A percentile compares a stretch with the other conserved stretches of the same genome.
Evolutionary conservation across 768 basidiomycete genomes (phyloP).

Genomic region (Phlegmacium glaucopus): DNA sequence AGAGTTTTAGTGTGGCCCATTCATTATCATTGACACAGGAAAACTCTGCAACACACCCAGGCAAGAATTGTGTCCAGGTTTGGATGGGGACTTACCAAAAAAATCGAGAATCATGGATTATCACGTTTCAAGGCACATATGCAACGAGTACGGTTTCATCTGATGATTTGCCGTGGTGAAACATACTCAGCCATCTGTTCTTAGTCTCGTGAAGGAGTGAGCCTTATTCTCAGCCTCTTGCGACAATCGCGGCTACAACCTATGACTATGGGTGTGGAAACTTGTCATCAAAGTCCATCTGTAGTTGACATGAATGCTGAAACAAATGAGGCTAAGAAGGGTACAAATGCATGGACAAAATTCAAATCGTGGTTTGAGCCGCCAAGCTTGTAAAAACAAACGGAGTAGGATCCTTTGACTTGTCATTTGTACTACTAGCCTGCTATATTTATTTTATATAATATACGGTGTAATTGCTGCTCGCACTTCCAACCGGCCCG

Average conservation of each 20-base stretch:
- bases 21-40: constrained; percentile 35
- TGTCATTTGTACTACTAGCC: too few species aligned
- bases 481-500: neutral
- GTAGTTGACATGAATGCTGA: constrained; percentile 13
- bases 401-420: too few species aligned
- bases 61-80: constrained; percentile 85
- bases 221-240: constrained; percentile 72
- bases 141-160: constrained; percentile 59
- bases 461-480: too few species aligned
- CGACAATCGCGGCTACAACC: constrained; percentile 73
- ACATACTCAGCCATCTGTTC: constrained; percentile 6
- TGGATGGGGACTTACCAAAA: constrained; percentile 86
- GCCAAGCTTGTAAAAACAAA: too few species aligned
- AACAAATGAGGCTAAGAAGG: constrained; percentile 7
- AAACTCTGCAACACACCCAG: constrained; percentile 83
- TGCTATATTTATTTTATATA: too few species aligned
- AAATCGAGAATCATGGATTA: constrained; percentile 84
- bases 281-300: constrained; percentile 14
- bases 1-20: neutral
- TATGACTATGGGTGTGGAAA: constrained; percentile 43
- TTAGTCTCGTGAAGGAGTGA: constrained; percentile 86
- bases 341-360: constrained; percentile 32
- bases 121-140: constrained; percentile 84
- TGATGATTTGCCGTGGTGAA: neutral
- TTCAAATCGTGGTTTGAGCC: constrained; percentile 25